These are phyloP conservation scores for Blastobotrys attinorum DNA, from an alignment of 805 yeast species.

Conservation along the genomic window DNA sequence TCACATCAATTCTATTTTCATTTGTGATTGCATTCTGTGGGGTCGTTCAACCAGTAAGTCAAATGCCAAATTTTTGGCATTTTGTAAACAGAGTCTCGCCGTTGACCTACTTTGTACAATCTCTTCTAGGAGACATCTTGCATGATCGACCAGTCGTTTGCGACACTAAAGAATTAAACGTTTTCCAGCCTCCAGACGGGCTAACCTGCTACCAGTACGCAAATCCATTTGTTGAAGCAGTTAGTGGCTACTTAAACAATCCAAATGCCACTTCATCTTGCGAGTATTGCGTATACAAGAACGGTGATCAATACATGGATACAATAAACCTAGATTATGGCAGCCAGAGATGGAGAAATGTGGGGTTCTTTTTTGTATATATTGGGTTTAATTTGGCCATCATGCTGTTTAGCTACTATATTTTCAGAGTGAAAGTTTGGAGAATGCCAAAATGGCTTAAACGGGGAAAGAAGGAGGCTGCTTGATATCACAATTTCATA, in stretches of 20 bases:
- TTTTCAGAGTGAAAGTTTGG: conserved; percentile 15
- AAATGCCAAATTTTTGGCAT: conserved; percentile 77
- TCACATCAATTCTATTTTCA: conserved; percentile 47
- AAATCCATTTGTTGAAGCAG: conserved; percentile 33
- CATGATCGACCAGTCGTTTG: conserved; percentile 49
- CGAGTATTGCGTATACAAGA: conserved; percentile 33
- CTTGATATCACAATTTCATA: too few species aligned
- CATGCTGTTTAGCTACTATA: conserved; percentile 25
- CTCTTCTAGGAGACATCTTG: conserved; percentile 40
- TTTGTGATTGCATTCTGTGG: conserved; percentile 61
- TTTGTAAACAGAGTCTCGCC: conserved; percentile 75
- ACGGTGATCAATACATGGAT: conserved; percentile 37
- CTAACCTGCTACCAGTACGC: conserved; percentile 56
- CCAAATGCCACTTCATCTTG: conserved; percentile 40
- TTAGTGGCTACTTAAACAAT: conserved; percentile 51
- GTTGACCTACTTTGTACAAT: conserved; percentile 59
- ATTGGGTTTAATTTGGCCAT: conserved; percentile 43
- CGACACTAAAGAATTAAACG: conserved; percentile 39
- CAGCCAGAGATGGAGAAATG: conserved; percentile 51
- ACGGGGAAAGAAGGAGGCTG: neutral
- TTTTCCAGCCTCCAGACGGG: conserved; percentile 48
- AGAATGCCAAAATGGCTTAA: neutral
- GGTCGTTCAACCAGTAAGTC: conserved; percentile 46
- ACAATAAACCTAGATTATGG: conserved; percentile 36
- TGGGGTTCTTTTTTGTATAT: conserved; percentile 54